Evolutionary conservation across 257 asterid genomes (phyloP).

Genomic region (Linaria vulgaris): DNA sequence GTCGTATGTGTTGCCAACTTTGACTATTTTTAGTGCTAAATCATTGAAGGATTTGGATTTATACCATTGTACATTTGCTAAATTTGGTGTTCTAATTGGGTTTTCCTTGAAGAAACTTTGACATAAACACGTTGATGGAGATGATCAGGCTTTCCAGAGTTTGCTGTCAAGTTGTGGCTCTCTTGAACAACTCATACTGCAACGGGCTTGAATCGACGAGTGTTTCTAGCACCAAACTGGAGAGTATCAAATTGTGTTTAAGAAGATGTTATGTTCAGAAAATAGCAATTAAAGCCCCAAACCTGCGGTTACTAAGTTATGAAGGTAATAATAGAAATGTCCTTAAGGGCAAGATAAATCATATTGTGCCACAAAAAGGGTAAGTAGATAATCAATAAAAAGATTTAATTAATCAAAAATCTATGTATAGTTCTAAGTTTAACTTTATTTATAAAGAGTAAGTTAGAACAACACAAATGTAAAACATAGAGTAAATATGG

Average conservation of each 20-base stretch:
- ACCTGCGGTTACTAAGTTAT: neutral
- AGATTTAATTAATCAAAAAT: too few species aligned
- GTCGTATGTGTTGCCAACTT: conserved; percentile 13
- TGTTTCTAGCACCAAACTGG: conserved; percentile 12
- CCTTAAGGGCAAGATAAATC: too few species aligned
- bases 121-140: conserved; percentile 3
- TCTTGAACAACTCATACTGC: conserved; percentile 11
- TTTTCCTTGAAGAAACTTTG: conserved; percentile 6
- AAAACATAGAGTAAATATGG: too few species aligned
- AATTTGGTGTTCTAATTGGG: neutral
- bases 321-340: conserved; percentile 1
- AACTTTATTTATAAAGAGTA: too few species aligned
- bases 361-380: too few species aligned
- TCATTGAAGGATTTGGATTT: too few species aligned
- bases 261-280: conserved; percentile 5
- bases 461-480: too few species aligned
- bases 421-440: too few species aligned
- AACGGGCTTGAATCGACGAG: neutral
- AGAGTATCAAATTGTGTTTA: conserved; percentile 9
- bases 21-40: neutral
- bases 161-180: neutral
- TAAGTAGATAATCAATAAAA: too few species aligned
- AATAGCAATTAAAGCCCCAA: conserved; percentile 20
- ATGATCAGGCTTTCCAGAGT: conserved; percentile 11
- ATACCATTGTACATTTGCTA: conserved; percentile 15